Conservation (phyloP, 345 rosid species). For the Raphanus sativus region DNA sequence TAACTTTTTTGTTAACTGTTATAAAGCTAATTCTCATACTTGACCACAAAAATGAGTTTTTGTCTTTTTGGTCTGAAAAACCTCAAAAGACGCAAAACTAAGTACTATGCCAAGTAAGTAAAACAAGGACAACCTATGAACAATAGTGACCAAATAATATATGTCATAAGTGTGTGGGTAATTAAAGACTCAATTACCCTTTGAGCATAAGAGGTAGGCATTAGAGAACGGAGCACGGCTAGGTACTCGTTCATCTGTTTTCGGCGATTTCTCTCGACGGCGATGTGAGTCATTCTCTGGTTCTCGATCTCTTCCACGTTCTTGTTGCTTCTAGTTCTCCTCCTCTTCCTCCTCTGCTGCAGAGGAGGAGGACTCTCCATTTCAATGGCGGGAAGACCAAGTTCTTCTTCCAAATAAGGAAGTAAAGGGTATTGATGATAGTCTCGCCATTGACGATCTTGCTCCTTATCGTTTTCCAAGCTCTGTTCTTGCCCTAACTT, state of each 20-base stretch:
- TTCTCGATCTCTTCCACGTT: slow-evolving; percentile 87
- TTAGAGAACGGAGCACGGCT: slow-evolving; percentile 68
- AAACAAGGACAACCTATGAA: slow-evolving; percentile 16
- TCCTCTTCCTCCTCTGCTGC: slow-evolving; percentile 51
- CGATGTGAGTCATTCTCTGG: slow-evolving; percentile 92
- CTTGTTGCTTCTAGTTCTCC: slow-evolving; percentile 61
- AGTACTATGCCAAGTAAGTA: slow-evolving; percentile 17
- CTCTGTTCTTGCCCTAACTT: slow-evolving; percentile 28
- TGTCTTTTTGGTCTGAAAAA: background rate
- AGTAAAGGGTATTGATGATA: slow-evolving; percentile 12
- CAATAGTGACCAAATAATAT: background rate
- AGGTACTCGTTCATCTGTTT: slow-evolving; percentile 95
- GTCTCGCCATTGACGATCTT: slow-evolving; percentile 18
- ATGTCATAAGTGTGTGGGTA: background rate
- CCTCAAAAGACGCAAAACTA: background rate
- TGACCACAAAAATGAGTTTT: background rate
- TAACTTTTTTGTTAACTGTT: background rate
- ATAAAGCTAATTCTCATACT: background rate
- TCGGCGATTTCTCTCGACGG: slow-evolving; percentile 92
- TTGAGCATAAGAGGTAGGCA: slow-evolving; percentile 87
- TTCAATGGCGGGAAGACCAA: slow-evolving; percentile 10
- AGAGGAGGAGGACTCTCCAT: slow-evolving; percentile 14
- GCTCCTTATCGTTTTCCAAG: slow-evolving; percentile 5
- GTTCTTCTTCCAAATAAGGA: slow-evolving; percentile 21
- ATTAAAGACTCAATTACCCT: slow-evolving; percentile 53